Evolutionary conservation across 352 stramenopile species (phyloP).

Genomic region (Aphanomyces euteiches): DNA sequence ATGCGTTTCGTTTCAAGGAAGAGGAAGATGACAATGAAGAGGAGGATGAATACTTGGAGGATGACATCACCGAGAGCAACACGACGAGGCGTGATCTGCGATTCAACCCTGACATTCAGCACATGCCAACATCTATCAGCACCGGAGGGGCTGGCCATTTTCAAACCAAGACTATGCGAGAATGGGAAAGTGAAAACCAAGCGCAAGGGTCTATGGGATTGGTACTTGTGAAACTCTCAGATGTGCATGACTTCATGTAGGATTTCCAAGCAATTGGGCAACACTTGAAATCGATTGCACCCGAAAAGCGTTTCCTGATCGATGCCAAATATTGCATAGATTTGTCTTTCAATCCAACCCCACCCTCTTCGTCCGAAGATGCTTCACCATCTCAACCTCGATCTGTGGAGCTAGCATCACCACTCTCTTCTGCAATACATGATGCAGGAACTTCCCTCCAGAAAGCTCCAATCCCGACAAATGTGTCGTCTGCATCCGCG

Average conservation of each 20-base stretch:
- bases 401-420: no score
- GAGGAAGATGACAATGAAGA: conserved; percentile 52
- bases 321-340: conserved; percentile 73
- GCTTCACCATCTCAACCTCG: no score
- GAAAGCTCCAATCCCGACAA: no score
- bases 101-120: conserved; percentile 28
- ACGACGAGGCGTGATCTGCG: conserved; percentile 20
- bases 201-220: conserved; percentile 39
- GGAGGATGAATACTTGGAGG: conserved; percentile 47
- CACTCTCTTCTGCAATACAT: no score
- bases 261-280: conserved; percentile 66
- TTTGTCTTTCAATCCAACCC: conserved; percentile 9
- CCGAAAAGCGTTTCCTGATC: conserved; percentile 56
- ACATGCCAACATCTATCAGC: not conserved
- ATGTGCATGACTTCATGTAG: conserved; percentile 32
- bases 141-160: conserved; percentile 26
- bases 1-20: conserved; percentile 62
- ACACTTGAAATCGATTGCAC: conserved; percentile 48
- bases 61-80: conserved; percentile 40
- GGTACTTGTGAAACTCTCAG: conserved; percentile 30
- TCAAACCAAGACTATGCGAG: conserved; percentile 45
- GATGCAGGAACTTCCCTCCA: no score
- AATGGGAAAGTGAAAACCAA: conserved; percentile 47
- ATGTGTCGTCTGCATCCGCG: no score
- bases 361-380: no score